These are phyloP conservation scores for Oxytropis ochrocephala DNA, from an alignment of 306 rosid genomes.

Conservation along the genomic window DNA sequence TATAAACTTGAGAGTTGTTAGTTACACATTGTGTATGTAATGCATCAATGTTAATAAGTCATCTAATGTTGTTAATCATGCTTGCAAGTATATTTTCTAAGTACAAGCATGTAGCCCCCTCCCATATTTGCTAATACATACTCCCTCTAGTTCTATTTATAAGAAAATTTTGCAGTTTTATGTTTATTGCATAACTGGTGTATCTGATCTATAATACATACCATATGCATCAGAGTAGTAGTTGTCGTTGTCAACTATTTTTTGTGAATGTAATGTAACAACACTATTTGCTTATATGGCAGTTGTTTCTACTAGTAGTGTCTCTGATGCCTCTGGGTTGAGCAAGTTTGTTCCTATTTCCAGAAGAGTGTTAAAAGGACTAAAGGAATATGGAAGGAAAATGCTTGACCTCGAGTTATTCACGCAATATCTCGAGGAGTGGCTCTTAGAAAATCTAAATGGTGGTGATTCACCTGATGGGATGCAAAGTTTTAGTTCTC, in stretches of 20 bases:
- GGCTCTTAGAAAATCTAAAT: slow-evolving; percentile 64
- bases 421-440: slow-evolving; percentile 53
- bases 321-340: slow-evolving; percentile 60
- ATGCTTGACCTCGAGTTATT: slow-evolving; percentile 59
- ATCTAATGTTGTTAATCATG: not conserved
- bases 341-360: slow-evolving; percentile 49
- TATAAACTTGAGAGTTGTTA: not conserved
- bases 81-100: not conserved
- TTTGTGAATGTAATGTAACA: slow-evolving; percentile 10
- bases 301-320: slow-evolving; percentile 55
- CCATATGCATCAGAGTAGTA: too few species aligned
- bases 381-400: slow-evolving; percentile 69
- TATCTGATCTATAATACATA: too few species aligned
- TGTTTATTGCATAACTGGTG: too few species aligned
- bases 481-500: slow-evolving; percentile 48
- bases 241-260: not conserved
- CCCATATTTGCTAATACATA: not conserved
- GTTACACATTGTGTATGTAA: not conserved
- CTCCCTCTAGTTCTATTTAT: too few species aligned
- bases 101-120: not conserved
- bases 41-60: not conserved
- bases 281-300: slow-evolving; percentile 30
- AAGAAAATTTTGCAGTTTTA: too few species aligned
- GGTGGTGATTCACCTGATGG: slow-evolving; percentile 42
- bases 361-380: slow-evolving; percentile 61